Evolutionary conservation across 2,329 filamentous ascomycete genomes (phyloP), one percentile per base, ranked within the genome.

Genomic region (Ceratocystis harringtonii): DNA sequence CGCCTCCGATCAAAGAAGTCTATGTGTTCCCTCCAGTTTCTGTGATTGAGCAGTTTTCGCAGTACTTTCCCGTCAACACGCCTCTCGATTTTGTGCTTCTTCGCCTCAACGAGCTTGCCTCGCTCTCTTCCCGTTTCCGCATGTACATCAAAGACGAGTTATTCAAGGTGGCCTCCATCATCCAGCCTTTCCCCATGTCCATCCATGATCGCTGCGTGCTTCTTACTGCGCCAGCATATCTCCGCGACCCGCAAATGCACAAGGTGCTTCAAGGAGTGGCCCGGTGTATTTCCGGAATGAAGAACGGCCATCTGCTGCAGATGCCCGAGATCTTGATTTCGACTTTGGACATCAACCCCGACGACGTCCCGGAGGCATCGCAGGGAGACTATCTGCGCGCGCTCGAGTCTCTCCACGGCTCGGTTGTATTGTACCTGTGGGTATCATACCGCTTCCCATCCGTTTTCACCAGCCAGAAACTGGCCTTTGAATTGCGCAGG

Each of bases 381-480:
- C 74, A 15, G 76, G 80, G 64, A 73, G 25, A 77, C 0, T 89
- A 90, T 69, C 79, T 99, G 10, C 77, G 78, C 65, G 75, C 79
- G 7, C 78, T 97, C 22, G 94, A 99, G 73, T 74, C 77, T 2
- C 79, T 99, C 17, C 94, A 99, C 76, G 89, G 89, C 71, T 80
- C 84, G 32, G 78, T 99, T 45, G 90, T 92, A 57, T 77, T 92
- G 60, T 99, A 97, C 72, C 80, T 95, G 1, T 99, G 94, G 94
- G 79, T 99, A 17, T 92, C 89, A 70, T 97, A 92, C 75, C 86
- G 92, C 5, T 95, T 92, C 74, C 80, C 84, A 2, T 89, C 89
- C 61, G 80, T 95, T 62, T 95, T 96, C 74, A 81, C 78, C 5
- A 89, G 86, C 69, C 84, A 92, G 70, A 78, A 78, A 0, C 78